These are phyloP conservation scores for Prunus fruticosa DNA, from an alignment of 306 rosid genomes.

Conservation along the genomic window DNA sequence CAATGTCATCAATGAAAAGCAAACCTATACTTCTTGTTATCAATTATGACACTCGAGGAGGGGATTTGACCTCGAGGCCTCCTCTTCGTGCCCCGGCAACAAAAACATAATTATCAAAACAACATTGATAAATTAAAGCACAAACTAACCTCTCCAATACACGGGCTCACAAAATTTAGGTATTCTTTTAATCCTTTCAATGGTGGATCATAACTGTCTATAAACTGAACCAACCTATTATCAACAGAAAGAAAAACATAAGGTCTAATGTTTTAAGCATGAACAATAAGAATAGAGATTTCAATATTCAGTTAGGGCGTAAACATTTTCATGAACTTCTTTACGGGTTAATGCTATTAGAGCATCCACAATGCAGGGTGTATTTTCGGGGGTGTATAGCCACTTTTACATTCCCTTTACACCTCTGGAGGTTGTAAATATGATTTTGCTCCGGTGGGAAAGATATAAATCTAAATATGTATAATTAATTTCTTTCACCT, in stretches of 20 bases:
- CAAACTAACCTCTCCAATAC: conserved; percentile 93
- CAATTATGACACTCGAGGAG: not conserved
- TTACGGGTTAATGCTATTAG: not conserved
- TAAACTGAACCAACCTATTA: conserved; percentile 85
- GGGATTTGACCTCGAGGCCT: not conserved
- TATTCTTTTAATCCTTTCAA: conserved; percentile 94
- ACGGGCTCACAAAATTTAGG: conserved; percentile 95
- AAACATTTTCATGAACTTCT: not conserved
- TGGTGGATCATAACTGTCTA: conserved; percentile 95
- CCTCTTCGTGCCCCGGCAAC: not conserved
- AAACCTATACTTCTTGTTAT: not conserved
- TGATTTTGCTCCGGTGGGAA: too few species aligned
- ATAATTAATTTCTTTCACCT: too few species aligned
- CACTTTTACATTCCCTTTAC: too few species aligned
- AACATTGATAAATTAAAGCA: conserved; percentile 25
- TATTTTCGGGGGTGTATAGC: too few species aligned
- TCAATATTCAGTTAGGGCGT: not conserved
- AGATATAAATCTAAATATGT: too few species aligned
- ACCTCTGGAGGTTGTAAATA: too few species aligned
- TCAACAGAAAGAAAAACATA: conserved; percentile 27
- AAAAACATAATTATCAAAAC: not conserved
- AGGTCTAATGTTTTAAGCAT: conserved; percentile 16
- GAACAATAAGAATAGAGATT: not conserved
- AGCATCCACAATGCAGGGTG: too few species aligned
- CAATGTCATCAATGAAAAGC: not conserved